These are phyloP conservation scores for Globisporangium recalcitrans DNA, from an alignment of 352 stramenopile genomes.

Conservation along the genomic window DNA sequence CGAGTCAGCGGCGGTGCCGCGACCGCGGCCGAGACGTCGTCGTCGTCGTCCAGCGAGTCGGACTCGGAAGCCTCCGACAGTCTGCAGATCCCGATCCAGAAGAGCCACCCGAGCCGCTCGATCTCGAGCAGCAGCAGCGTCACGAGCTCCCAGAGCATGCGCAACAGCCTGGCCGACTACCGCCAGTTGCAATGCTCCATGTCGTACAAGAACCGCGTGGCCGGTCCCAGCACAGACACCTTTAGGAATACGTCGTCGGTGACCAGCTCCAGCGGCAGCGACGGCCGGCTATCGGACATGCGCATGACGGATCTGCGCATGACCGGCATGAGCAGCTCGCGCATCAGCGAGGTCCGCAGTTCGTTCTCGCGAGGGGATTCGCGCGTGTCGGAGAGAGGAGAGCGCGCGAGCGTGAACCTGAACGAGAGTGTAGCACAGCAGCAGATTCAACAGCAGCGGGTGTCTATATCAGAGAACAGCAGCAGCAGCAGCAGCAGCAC, in stretches of 20 bases:
- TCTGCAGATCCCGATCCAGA: neutral
- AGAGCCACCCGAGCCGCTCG: constrained; percentile 6
- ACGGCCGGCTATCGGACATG: constrained; percentile 13
- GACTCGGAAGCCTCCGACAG: constrained; percentile 9
- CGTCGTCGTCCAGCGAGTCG: constrained; percentile 16
- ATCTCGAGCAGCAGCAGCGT: constrained; percentile 16
- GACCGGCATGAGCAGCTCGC: constrained; percentile 23
- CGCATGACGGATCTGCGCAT: constrained; percentile 25
- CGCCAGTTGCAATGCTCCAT: constrained; percentile 78
- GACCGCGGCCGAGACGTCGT: constrained; percentile 10
- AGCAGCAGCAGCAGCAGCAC: neutral
- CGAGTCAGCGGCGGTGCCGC: constrained; percentile 20
- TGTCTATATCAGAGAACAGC: constrained; percentile 5
- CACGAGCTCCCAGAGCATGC: constrained; percentile 16
- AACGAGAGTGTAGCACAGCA: constrained; percentile 14
- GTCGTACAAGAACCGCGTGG: constrained; percentile 80
- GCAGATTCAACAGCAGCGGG: constrained; percentile 10
- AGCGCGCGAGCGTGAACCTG: neutral
- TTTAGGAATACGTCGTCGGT: constrained; percentile 20
- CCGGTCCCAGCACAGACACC: constrained; percentile 15
- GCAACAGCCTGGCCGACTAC: constrained; percentile 52
- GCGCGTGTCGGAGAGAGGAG: constrained; percentile 11
- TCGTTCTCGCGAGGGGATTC: neutral
- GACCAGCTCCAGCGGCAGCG: constrained; percentile 9
- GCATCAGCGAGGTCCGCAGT: constrained; percentile 16